A percentile compares a stretch with the other conserved stretches of the same genome.
phyloP scores from a whole-genome alignment of 2,329 filamentous ascomycete genomes.

The Lachnellula arida region DNA sequence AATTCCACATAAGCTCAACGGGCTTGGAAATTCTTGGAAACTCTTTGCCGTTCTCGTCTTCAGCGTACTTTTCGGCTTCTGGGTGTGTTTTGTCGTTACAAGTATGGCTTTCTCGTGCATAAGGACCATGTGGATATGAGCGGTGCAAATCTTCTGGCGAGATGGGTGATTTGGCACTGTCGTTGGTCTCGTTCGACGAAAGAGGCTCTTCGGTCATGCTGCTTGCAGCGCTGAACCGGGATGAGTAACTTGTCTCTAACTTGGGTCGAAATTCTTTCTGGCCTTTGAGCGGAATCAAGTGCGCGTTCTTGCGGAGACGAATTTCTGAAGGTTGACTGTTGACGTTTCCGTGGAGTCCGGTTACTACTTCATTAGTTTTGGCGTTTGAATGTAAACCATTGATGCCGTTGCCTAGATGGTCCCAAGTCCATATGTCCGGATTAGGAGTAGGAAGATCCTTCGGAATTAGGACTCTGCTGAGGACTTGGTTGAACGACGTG shows the following conservation, averaged over 20 bases:
- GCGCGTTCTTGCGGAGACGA: conserved; percentile 12
- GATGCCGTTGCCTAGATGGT: conserved; percentile 3
- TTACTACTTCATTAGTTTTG: not conserved
- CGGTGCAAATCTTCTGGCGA: conserved; percentile 8
- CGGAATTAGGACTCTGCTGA: conserved; percentile 11
- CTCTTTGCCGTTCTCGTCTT: conserved; percentile 25
- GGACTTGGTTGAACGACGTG: conserved; percentile 17
- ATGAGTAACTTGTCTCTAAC: conserved; percentile 11
- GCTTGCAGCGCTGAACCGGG: conserved; percentile 14
- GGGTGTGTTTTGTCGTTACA: conserved; percentile 25
- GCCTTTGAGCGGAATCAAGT: conserved; percentile 1
- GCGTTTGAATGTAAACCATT: not conserved
- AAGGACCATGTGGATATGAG: conserved; percentile 20
- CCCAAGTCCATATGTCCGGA: conserved; percentile 9
- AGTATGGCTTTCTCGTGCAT: conserved; percentile 17
- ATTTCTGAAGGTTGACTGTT: conserved; percentile 6
- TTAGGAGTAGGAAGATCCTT: conserved; percentile 20
- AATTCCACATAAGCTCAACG: conserved; percentile 50
- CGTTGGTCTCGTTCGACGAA: not conserved
- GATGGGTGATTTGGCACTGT: not conserved
- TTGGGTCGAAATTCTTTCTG: conserved; percentile 6
- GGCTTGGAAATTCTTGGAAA: conserved; percentile 54
- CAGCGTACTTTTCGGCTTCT: conserved; percentile 28
- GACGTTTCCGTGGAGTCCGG: conserved; percentile 11
- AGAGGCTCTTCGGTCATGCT: conserved; percentile 13